Evolutionary conservation across 192 early-diverging fungal genomes (phyloP).

Genomic region (Podila minutissima): DNA sequence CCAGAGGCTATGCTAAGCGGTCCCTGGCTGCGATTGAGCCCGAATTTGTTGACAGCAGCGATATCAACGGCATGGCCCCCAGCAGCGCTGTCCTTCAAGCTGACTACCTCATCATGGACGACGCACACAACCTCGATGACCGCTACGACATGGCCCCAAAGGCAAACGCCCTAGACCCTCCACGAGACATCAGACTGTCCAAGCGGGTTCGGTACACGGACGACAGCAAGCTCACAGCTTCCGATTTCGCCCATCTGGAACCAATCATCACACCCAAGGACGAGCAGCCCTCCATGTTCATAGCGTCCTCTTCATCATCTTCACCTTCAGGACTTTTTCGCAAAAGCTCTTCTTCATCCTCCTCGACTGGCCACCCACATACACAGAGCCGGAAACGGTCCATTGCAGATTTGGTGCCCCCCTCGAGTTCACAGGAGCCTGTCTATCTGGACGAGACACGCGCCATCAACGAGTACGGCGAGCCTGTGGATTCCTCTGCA

Average conservation of each 20-base stretch:
- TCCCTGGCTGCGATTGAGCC: conserved; percentile 34
- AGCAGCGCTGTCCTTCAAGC: conserved; percentile 31
- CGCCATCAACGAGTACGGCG: conserved; percentile 11
- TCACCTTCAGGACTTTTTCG: background rate
- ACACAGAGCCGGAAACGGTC: conserved; percentile 8
- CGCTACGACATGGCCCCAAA: conserved; percentile 17
- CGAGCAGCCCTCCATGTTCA: background rate
- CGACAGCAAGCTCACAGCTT: background rate
- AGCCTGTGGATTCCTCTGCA: conserved; percentile 26
- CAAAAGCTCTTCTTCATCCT: background rate
- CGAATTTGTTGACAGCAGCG: conserved; percentile 37
- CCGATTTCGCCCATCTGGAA: conserved; percentile 31
- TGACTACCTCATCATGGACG: conserved; percentile 29
- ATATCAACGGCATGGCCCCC: conserved; percentile 33
- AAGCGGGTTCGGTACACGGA: conserved; percentile 20
- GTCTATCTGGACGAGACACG: conserved; percentile 29
- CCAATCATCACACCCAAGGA: conserved; percentile 29
- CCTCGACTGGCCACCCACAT: background rate
- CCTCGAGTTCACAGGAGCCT: conserved; percentile 8
- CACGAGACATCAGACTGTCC: background rate
- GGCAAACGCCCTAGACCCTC: background rate
- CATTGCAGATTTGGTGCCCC: conserved; percentile 26
- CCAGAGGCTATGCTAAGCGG: conserved; percentile 20
- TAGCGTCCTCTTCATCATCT: background rate
- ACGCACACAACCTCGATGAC: conserved; percentile 15